Percentiles rank a stretch among this genome's conserved stretches.
phyloP scores from a whole-genome alignment of 257 asterid species.

The Striga asiatica region DNA sequence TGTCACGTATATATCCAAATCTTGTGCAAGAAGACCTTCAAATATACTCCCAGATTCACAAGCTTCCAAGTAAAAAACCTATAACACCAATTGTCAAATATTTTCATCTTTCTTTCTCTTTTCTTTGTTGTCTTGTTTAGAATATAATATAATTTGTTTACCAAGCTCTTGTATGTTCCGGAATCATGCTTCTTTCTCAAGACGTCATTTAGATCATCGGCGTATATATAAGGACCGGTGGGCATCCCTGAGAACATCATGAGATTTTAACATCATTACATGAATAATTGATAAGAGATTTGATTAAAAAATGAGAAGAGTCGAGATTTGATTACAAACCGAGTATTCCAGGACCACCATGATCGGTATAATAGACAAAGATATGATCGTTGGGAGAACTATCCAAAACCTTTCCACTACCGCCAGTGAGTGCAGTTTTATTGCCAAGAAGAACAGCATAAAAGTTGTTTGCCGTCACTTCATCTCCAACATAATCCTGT shows the following conservation, averaged over 20 bases:
- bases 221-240: constrained; percentile 60
- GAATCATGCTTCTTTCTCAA: constrained; percentile 73
- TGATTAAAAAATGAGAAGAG: neutral
- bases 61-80: constrained; percentile 96
- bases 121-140: too few relatives aligned
- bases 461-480: constrained; percentile 62
- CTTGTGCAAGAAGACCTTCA: constrained; percentile 75
- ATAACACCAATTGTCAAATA: neutral
- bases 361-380: constrained; percentile 80
- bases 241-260: constrained; percentile 68
- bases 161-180: constrained; percentile 87
- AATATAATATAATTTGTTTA: constrained; percentile 26
- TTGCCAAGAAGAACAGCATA: constrained; percentile 72
- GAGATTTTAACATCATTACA: neutral
- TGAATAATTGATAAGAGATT: too few relatives aligned
- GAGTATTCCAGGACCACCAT: constrained; percentile 93
- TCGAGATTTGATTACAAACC: constrained; percentile 39
- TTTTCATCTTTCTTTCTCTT: constrained; percentile 11
- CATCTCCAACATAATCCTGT: constrained; percentile 84
- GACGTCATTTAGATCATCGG: constrained; percentile 44
- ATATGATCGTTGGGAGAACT: constrained; percentile 90
- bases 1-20: constrained; percentile 79
- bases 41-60: constrained; percentile 97
- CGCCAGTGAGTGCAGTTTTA: constrained; percentile 72
- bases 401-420: constrained; percentile 88